Base-by-base conservation (phyloP, 257 asterid species). In the Perilla frutescens region DNA sequence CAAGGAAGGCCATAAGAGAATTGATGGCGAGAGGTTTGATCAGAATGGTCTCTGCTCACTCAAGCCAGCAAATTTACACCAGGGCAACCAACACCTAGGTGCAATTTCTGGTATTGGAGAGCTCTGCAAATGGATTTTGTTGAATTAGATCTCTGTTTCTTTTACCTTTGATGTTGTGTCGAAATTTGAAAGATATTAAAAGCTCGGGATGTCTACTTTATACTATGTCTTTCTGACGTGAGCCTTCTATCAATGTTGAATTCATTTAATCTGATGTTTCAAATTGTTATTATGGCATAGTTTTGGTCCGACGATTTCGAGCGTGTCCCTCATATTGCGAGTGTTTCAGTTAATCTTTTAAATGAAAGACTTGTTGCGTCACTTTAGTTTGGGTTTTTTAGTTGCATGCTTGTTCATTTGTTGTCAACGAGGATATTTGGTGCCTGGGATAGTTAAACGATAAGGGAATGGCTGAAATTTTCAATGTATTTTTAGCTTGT, bases 31-130 rank as follows among this genome's bases (percentile, higher is more conserved):
- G 82, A 79, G 88, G 90, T 39, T 80, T 73, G 74, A 83, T 84
- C 80, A 77, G 90, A 62, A 86, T 86, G 90, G 91, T 86, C 2
- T 86, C 91, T 1, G 85, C 83, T 20, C 91, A 86, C 36, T 69
- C 91, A 26, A 84, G 91, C 84, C 91, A 86, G 84, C 87, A 86
- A 85, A 86, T 86, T 26, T 86, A 86, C 80, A 86, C 91, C 71
- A 80, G 88, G 70, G 91, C 91, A 32, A 86, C 91, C 8, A 86
- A 86, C 75, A 84, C 91, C 66, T 86, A 80, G 53, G 71, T 55
- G 64, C 29, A 6, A 0, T 66, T 78, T 56, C 4, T 11, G 44
- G 32, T 41, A 26, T 14, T 41, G 15, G 43, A 31, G 57, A 10
- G 49, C 59, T 67, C 66, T 37, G 26, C 26, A 5, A 48, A 37